Base-by-base conservation (phyloP, 2,329 filamentous ascomycete genomes). In the Colletotrichum sp. region DNA sequence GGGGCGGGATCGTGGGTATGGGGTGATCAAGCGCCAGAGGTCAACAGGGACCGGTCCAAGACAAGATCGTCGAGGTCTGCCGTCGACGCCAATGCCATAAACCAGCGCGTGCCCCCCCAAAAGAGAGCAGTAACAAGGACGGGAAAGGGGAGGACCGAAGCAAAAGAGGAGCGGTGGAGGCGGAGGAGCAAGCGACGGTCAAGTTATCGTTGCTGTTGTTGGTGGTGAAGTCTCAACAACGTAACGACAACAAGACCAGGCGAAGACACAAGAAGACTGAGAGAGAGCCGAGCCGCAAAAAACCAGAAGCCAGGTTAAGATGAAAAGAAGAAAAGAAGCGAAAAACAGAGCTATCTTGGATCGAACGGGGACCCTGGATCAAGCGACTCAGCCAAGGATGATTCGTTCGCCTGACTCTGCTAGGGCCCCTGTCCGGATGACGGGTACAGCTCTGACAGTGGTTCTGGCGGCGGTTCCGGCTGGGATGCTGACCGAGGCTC, bases 401-500 rank as follows among this genome's bases (percentile, higher is more conserved):
- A 65, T 36, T 60, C 49, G 65, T 68, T 74, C 44, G 57, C 62
- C 59, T 39, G 74, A 68, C 49, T 76, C 39, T 76, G n/a, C 59
- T 65, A 65, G 73, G 73, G 57, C 63, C 72, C 73, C 64, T 34
- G 73, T 64, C 52, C 44, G 60, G 72, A 68, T 60, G 70, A 76
- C 74, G 64, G 71, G 64, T 73, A 60, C 28, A 55, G 71, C 64
- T 70, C 49, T 32, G 68, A 28, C 18, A 49, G 71, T 68, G 21
- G 28, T 39, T 69, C 55, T 63, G 55, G 49, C 39, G 39, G 63
- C 36, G 28, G 26, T 66, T 39, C 66, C 39, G 26, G 66, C 66
- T 68, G 66, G 21, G 32, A 49, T 28, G 32, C 21, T 60, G 65
- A 34, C 49, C 15, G 44, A 57, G 64, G 64, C 64, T 67, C 64